These are phyloP conservation scores for Solidago caesia DNA, from an alignment of 129 eudicot species.

Conservation along the genomic window DNA sequence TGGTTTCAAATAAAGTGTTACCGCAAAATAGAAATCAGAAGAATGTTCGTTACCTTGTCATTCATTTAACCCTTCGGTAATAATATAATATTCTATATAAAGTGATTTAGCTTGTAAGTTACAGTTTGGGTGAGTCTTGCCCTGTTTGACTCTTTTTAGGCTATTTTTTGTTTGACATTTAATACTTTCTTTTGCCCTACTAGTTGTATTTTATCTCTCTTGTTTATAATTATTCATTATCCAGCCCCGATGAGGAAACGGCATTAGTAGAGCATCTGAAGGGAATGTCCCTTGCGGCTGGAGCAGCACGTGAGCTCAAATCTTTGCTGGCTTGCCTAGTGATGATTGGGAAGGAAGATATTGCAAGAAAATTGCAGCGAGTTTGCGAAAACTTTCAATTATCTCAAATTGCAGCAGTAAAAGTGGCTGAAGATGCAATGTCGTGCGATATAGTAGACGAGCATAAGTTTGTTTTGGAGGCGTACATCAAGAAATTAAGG, in stretches of 20 bases:
- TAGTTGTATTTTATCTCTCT: background rate
- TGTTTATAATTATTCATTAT: constrained; percentile 6
- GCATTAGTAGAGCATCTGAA: constrained; percentile 87
- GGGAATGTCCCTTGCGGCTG: constrained; percentile 71
- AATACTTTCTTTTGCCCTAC: background rate
- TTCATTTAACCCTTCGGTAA: background rate
- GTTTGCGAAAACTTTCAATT: constrained; percentile 61
- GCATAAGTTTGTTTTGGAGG: constrained; percentile 55
- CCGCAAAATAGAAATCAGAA: background rate
- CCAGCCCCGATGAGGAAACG: constrained; percentile 89
- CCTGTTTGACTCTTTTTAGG: background rate
- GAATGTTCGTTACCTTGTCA: background rate
- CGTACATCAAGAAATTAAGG: constrained; percentile 50
- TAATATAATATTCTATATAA: background rate
- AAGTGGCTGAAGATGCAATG: constrained; percentile 65
- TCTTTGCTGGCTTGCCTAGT: constrained; percentile 67
- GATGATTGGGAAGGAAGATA: constrained; percentile 73
- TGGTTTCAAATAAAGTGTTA: background rate
- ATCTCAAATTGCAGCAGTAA: constrained; percentile 81
- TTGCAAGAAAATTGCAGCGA: constrained; percentile 74
- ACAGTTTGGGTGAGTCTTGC: background rate
- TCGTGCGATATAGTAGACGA: constrained; percentile 60
- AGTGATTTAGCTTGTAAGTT: background rate
- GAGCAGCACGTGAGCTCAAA: constrained; percentile 74
- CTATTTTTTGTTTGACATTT: background rate